These are phyloP conservation scores for Aspergillus clavatus DNA, from an alignment of 2,329 filamentous ascomycete species.

Conservation along the genomic window DNA sequence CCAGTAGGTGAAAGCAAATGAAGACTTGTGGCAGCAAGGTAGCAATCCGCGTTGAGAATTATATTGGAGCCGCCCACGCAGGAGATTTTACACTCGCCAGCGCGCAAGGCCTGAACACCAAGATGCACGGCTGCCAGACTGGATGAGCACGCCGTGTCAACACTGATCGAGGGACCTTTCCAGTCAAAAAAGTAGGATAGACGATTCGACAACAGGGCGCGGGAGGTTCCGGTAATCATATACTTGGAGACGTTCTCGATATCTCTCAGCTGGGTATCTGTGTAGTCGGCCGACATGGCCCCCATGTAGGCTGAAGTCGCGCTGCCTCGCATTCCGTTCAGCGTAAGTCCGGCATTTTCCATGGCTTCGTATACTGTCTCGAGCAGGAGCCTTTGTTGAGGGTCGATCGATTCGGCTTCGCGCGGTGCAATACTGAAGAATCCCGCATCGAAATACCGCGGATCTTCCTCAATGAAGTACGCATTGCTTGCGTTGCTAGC, in stretches of 20 bases:
- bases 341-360: conserved; percentile 18
- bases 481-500: conserved; percentile 24
- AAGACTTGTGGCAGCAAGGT: conserved; percentile 18
- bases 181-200: conserved; percentile 22
- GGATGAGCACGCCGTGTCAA: conserved; percentile 42
- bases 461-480: conserved; percentile 20
- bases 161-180: conserved; percentile 31
- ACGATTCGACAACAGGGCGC: conserved; percentile 30
- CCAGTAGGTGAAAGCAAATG: conserved; percentile 48
- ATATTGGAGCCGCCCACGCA: conserved; percentile 13
- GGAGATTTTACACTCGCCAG: conserved; percentile 19
- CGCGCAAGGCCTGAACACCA: conserved; percentile 19
- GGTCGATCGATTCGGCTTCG: conserved; percentile 31
- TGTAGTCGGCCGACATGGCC: conserved; percentile 22
- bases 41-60: neutral
- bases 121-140: conserved; percentile 27
- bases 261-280: conserved; percentile 8
- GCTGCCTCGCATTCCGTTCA: conserved; percentile 20
- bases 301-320: conserved; percentile 27
- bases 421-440: conserved; percentile 21
- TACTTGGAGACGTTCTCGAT: conserved; percentile 4
- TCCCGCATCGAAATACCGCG: conserved; percentile 16
- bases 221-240: conserved; percentile 18
- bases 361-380: conserved; percentile 41
- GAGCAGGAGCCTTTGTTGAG: conserved; percentile 21